Evolutionary conservation across 768 basidiomycete genomes (phyloP), one percentile per base, ranked within the genome.

Genomic region (Hypholoma sublateritium): DNA sequence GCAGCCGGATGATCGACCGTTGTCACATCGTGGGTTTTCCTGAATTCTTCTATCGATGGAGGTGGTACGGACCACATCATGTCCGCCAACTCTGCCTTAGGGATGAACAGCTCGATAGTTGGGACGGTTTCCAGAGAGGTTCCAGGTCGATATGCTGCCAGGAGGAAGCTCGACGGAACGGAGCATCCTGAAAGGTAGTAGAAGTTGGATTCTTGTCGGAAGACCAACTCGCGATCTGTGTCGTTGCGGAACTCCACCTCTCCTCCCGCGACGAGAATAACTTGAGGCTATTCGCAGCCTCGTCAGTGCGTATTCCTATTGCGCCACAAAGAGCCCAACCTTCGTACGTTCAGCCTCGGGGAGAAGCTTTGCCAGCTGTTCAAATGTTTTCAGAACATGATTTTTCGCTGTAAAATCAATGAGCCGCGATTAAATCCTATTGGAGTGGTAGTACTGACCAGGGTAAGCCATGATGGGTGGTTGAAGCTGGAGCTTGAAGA

Each of bases 41-140:
- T 60, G 11, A 79, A 75, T 2, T 84, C 85, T 28, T 82, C 78
- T 16, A 83, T 71, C 0, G 88, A 73, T 0, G 90, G 84, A 0
- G 94, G 93, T 14, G 93, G 85, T 2, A 91, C 85, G 5, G 87
- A 89, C 95, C 95, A 98, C 86, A 97, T 85, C 51, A 93, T 71
- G 66, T 91, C 89, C 0, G 76, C 84, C 3, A 85, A 75, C 50
- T 88, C 84, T 17, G 84, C 82, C 53, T 89, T 80, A 1, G 93
- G 93, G 56, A 97, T 87, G 71, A 90, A 94, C 34, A 98, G 77
- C 6, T 85, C 81, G 6, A 83, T 69, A 9, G 76, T 78, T 6
- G 81, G 75, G 0, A 67, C 68, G 8, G 67, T 65, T 3, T 71
- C 73, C n/a, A 77, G 66, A 4, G 77, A 74, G 12, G 80, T 79